These are phyloP conservation scores for Rhizopogon vulgaris DNA, from an alignment of 768 basidiomycete species.

Conservation along the genomic window DNA sequence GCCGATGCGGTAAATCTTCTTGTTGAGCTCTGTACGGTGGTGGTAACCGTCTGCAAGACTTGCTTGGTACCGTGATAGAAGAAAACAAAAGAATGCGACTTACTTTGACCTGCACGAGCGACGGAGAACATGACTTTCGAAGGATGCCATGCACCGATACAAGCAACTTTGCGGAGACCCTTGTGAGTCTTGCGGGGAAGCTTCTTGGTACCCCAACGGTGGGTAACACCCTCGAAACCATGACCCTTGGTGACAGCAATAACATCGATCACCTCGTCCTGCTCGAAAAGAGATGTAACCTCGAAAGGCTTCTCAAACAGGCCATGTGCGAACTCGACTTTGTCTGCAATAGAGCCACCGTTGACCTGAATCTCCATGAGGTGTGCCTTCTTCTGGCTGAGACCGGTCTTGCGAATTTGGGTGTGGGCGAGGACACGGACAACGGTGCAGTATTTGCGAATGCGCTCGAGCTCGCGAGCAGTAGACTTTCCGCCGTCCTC, in stretches of 20 bases:
- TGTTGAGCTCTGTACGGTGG: conserved; percentile 96
- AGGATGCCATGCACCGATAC: conserved; percentile 98
- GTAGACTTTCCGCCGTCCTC: conserved; percentile 91
- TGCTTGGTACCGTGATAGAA: conserved; percentile 1
- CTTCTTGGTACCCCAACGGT: conserved; percentile 99
- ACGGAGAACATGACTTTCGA: conserved; percentile 99
- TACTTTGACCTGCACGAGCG: conserved; percentile 99
- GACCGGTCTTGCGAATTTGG: conserved; percentile 96
- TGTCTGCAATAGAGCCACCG: conserved; percentile 93
- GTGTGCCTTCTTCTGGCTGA: conserved; percentile 99
- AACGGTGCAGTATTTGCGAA: conserved; percentile 99
- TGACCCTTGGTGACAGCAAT: conserved; percentile 99
- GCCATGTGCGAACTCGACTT: conserved; percentile 90
- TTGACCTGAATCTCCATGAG: conserved; percentile 99
- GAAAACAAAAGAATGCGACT: conserved; percentile 26
- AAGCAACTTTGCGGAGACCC: conserved; percentile 99
- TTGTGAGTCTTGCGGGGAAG: conserved; percentile 98
- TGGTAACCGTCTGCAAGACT: conserved; percentile 76
- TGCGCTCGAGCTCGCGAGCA: conserved; percentile 95
- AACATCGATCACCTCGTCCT: conserved; percentile 93
- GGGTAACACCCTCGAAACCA: conserved; percentile 99
- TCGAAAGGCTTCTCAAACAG: conserved; percentile 97
- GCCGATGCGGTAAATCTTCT: conserved; percentile 97
- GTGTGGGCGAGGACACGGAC: conserved; percentile 99
- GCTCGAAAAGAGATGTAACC: conserved; percentile 82